A percentile compares a stretch with the other conserved stretches of the same genome.
Conservation (phyloP, 176 grass and related monocot genomes). For the Carex pumila region DNA sequence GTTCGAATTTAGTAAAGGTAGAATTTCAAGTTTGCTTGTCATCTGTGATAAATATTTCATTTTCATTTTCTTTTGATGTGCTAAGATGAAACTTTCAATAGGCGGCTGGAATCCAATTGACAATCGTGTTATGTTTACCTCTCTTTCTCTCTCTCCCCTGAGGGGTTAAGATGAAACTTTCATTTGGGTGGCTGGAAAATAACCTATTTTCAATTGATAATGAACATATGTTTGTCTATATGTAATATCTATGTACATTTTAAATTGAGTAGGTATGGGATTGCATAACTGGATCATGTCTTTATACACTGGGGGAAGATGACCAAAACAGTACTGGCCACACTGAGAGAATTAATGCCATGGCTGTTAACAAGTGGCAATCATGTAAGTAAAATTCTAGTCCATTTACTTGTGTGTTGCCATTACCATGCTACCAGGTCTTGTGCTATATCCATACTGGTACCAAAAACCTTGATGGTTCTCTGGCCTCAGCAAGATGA, state of each 20-base stretch:
- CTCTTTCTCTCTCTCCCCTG: too few species aligned
- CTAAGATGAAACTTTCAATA: neutral
- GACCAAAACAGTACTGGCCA: slow-evolving; percentile 66
- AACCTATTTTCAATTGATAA: neutral
- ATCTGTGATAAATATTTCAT: neutral
- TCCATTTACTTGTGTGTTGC: neutral
- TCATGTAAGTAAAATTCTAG: slow-evolving; percentile 58
- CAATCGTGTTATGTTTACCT: neutral
- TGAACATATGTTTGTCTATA: neutral
- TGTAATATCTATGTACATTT: neutral
- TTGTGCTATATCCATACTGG: neutral
- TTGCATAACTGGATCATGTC: slow-evolving; percentile 96
- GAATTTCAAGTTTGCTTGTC: neutral
- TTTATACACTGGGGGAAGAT: slow-evolving; percentile 74
- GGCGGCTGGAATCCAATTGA: neutral
- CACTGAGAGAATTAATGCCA: slow-evolving; percentile 78
- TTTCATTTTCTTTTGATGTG: neutral
- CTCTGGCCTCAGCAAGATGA: neutral
- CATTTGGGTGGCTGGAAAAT: neutral
- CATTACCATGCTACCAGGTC: neutral
- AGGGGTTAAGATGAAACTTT: neutral
- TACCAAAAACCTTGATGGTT: neutral
- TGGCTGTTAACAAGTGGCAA: slow-evolving; percentile 98
- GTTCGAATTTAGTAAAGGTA: slow-evolving; percentile 93
- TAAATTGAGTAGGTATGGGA: slow-evolving; percentile 79